phyloP scores from a whole-genome alignment of 148 eudicot genomes.

The Rhododendron ovatum region DNA sequence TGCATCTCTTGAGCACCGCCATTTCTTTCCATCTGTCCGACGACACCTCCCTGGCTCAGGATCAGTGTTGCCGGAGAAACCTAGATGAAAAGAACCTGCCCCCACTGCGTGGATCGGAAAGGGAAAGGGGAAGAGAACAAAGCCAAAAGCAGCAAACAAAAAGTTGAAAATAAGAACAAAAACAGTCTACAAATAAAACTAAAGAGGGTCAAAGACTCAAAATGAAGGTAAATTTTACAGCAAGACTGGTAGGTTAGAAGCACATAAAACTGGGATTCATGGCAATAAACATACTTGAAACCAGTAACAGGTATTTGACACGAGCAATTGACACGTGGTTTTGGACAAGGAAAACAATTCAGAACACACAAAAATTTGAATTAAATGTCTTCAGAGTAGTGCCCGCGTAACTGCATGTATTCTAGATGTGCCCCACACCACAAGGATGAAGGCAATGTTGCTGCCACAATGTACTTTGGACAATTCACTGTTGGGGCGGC shows the following conservation, averaged over 20 bases:
- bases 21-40: conserved; percentile 10
- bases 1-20: conserved; percentile 11
- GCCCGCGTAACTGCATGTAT: neutral
- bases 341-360: neutral
- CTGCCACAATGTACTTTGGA: neutral
- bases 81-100: conserved; percentile 85
- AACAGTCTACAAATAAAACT: conserved; percentile 2
- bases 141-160: neutral
- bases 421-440: neutral
- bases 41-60: conserved; percentile 12
- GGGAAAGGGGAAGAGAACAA: neutral
- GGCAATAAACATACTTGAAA: conserved; percentile 28
- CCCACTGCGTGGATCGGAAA: conserved; percentile 31
- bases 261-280: neutral
- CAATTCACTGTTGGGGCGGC: neutral
- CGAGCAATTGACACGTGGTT: neutral
- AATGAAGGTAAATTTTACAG: neutral
- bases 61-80: conserved; percentile 57
- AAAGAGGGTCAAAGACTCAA: neutral
- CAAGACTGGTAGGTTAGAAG: conserved; percentile 16
- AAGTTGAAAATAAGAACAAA: neutral
- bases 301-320: neutral
- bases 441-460: neutral
- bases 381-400: neutral
- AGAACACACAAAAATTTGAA: neutral